Conservation (phyloP, 371 early-diverging fungal genomes). For the Mucor lusitanicus region DNA sequence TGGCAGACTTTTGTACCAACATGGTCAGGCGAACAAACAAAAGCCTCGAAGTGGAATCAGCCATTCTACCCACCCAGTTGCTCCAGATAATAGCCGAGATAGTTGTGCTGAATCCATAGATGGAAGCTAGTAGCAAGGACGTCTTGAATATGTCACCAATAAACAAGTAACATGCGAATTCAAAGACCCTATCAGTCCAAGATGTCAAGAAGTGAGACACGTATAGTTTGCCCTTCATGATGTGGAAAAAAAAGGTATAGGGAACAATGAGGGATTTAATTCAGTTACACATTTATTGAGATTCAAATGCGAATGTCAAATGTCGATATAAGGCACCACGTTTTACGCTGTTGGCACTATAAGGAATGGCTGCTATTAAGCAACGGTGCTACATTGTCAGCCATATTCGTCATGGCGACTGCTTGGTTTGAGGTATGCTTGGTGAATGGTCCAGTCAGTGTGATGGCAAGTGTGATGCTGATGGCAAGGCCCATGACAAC, state of each 20-base stretch:
- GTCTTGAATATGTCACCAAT: slow-evolving; percentile 3
- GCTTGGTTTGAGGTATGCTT: neutral
- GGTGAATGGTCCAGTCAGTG: neutral
- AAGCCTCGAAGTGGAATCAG: neutral
- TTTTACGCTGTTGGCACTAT: neutral
- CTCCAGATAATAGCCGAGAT: slow-evolving; percentile 3
- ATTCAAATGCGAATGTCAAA: neutral
- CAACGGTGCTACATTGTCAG: neutral
- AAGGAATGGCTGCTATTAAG: neutral
- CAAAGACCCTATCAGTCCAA: slow-evolving; percentile 4
- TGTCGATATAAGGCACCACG: no score
- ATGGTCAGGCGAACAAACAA: neutral
- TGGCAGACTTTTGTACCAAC: neutral
- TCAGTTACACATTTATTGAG: neutral
- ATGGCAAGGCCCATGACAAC: neutral
- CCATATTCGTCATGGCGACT: neutral
- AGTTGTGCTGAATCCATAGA: slow-evolving; percentile 3
- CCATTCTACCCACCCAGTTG: neutral
- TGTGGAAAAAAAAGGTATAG: neutral
- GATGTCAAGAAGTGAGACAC: neutral
- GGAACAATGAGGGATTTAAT: neutral
- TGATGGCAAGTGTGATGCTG: neutral
- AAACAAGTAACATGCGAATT: neutral
- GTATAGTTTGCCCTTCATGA: neutral
- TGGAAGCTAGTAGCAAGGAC: neutral